Conservation (phyloP, 1,284 basidiomycete genomes). For the Ceratobasidium sp. region DNA sequence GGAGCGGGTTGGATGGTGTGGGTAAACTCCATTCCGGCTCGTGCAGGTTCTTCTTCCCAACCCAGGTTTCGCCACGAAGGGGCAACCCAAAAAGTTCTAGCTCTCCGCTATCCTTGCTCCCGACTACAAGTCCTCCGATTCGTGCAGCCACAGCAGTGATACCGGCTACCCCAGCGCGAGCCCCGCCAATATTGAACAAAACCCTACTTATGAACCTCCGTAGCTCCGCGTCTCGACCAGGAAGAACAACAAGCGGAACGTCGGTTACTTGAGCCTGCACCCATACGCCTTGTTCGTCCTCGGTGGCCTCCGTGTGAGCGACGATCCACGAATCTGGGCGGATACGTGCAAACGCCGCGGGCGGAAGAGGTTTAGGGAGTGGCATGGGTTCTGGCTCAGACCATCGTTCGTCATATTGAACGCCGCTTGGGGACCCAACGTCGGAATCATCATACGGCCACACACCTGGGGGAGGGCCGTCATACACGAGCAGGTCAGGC, state of each 20-base stretch:
- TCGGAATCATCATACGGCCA: conserved; percentile 37
- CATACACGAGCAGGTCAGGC: conserved; percentile 36
- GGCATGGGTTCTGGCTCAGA: conserved; percentile 36
- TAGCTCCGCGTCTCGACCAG: conserved; percentile 30
- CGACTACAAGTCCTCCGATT: conserved; percentile 24
- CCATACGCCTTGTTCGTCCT: conserved; percentile 33
- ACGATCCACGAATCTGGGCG: conserved; percentile 39
- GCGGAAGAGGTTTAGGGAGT: conserved; percentile 19
- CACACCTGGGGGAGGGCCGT: conserved; percentile 18
- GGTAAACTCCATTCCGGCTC: conserved; percentile 28
- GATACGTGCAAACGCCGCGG: conserved; percentile 31
- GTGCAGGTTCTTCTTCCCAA: conserved; percentile 35
- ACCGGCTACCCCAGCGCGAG: conserved; percentile 35
- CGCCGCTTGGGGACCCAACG: background rate
- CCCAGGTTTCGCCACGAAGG: conserved; percentile 28
- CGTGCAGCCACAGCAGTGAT: conserved; percentile 28
- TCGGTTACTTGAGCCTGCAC: conserved; percentile 37
- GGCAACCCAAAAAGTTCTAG: conserved; percentile 34
- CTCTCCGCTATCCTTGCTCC: conserved; percentile 28
- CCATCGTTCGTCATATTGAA: conserved; percentile 27
- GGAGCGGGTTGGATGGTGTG: conserved; percentile 12
- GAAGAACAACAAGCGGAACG: conserved; percentile 25
- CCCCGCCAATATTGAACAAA: conserved; percentile 28
- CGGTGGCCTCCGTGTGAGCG: conserved; percentile 20
- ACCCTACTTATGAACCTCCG: conserved; percentile 31